Evolutionary conservation across 306 rosid genomes (phyloP), one percentile per base, ranked within the genome.

Genomic region (Purshia tridentata): DNA sequence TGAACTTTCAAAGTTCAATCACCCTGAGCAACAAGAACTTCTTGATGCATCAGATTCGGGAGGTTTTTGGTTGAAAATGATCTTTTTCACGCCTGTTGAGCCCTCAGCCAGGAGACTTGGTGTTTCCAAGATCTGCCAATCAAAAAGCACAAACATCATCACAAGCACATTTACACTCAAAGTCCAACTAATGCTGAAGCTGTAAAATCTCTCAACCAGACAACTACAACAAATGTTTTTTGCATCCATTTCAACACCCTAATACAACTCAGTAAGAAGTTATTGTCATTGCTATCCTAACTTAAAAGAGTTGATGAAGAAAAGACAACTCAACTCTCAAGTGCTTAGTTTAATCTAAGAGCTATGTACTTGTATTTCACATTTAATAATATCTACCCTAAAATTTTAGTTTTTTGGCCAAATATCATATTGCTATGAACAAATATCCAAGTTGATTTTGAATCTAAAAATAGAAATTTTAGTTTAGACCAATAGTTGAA

Each of bases 21-120:
- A 83, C 76, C 79, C 86, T 20, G 76, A 86, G 83, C 93, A 90
- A 86, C 93, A 90, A 16, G 91, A 59, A 58, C 91, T 72, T 47
- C 51, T 60, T 69, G 91, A 69, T 18, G 81, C 93, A 81, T 73
- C 84, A 66, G 89, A 19, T 37, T 81, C 22, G 0, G 77, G 73
- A 18, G 89, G 80, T 66, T 84, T 86, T 80, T 84, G 78, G 70
- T 84, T 84, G 85, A 90, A 88, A 67, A 90, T 86, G 84, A 83
- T 84, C 85, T 83, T 90, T 70, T 83, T 88, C 79, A 86, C 78
- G 53, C 93, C 90, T 0, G 91, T 82, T 6, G 93, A 86, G 62
- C 93, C 91, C 76, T 83, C 91, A 6, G 87, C 80, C 81, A 90
- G 71, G 37, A 90, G 96, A 68, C 90, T 90, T 9, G 96, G 93